phyloP scores from a whole-genome alignment of 495 filamentous ascomycete species.

The Penicillium simplicissimum region DNA sequence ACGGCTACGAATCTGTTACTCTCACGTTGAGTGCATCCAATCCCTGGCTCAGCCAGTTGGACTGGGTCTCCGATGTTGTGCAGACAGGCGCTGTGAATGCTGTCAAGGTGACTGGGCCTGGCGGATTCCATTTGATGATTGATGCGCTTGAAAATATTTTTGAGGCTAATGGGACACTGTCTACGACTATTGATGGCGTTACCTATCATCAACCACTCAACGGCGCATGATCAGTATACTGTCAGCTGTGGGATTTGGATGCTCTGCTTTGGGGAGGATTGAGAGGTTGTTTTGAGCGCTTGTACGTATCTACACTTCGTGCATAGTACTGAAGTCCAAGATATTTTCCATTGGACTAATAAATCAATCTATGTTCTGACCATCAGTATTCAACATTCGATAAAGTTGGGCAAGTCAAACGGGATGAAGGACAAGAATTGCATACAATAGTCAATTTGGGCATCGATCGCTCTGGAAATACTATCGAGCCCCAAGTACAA shows the following conservation, averaged over 20 bases:
- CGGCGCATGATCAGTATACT: neutral
- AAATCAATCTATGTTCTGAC: neutral
- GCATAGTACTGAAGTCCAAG: neutral
- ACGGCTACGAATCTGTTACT: neutral
- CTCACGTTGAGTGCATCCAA: neutral
- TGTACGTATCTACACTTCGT: neutral
- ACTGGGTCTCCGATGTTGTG: neutral
- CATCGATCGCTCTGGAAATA: too few relatives aligned
- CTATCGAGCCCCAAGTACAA: too few relatives aligned
- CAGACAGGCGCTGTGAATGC: neutral
- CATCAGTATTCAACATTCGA: too few relatives aligned
- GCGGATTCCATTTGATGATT: neutral
- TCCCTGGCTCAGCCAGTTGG: neutral
- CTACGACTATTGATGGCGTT: neutral
- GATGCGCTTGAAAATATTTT: neutral
- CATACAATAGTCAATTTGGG: too few relatives aligned
- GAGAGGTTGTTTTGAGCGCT: neutral
- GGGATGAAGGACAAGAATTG: too few relatives aligned
- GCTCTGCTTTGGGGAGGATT: neutral
- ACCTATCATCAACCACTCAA: neutral
- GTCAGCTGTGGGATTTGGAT: neutral
- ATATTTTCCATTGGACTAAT: neutral
- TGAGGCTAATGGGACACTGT: neutral
- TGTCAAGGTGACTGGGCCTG: neutral
- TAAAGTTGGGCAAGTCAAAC: too few relatives aligned